phyloP scores from a whole-genome alignment of 345 rosid genomes.

The Acer negundo region DNA sequence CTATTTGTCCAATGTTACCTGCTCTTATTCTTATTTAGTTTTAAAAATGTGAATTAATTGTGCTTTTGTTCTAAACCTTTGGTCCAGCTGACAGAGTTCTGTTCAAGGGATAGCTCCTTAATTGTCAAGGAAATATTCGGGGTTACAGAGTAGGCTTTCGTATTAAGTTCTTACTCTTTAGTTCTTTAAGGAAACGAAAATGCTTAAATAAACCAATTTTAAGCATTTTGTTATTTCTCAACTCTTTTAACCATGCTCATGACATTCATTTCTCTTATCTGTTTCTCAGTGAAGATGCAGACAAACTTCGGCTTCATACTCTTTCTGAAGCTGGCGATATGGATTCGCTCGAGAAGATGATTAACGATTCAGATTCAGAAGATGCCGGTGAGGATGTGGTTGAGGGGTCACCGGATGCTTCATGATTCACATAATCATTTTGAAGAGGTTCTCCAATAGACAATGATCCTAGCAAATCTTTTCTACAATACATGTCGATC shows the following conservation, averaged over 20 bases:
- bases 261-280: background rate
- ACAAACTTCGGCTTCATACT: conserved; percentile 73
- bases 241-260: conserved; percentile 1
- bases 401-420: conserved; percentile 27
- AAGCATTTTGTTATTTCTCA: background rate
- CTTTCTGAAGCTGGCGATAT: conserved; percentile 83
- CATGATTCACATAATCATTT: conserved; percentile 13
- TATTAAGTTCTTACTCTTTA: conserved; percentile 5
- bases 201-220: background rate
- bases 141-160: conserved; percentile 73
- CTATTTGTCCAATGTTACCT: background rate
- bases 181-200: conserved; percentile 8
- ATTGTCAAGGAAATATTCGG: conserved; percentile 92
- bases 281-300: conserved; percentile 74
- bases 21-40: conserved; percentile 3
- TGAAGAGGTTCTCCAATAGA: background rate
- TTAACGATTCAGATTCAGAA: conserved; percentile 60
- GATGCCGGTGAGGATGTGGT: conserved; percentile 36
- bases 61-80: conserved; percentile 22
- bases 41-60: conserved; percentile 4
- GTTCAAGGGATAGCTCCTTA: conserved; percentile 73
- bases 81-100: conserved; percentile 87
- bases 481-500: background rate
- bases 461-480: background rate
- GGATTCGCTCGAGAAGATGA: conserved; percentile 85